Evolutionary conservation across 768 basidiomycete species (phyloP).

Genomic region (Mycena albidolilacea): DNA sequence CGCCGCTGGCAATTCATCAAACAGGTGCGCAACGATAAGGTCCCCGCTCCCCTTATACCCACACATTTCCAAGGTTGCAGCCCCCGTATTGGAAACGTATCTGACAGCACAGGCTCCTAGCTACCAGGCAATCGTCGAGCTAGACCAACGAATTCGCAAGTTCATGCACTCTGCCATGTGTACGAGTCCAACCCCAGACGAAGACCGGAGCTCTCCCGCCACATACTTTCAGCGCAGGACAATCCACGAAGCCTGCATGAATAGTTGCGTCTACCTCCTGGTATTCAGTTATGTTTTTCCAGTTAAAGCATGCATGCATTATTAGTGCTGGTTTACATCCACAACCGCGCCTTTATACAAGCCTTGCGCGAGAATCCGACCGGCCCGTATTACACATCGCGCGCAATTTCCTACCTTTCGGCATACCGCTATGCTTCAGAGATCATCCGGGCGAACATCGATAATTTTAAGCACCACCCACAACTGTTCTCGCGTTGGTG

Average conservation of each 20-base stretch:
- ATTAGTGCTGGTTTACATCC: slow-evolving; percentile 28
- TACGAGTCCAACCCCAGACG: not conserved
- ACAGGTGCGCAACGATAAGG: not conserved
- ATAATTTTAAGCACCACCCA: slow-evolving; percentile 5
- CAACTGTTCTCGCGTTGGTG: slow-evolving; percentile 24
- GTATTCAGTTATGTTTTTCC: too few species aligned
- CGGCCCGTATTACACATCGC: slow-evolving; percentile 15
- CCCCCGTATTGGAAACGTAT: slow-evolving; percentile 14
- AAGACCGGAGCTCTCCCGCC: slow-evolving; percentile 1
- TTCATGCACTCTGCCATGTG: slow-evolving; percentile 20
- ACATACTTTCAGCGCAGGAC: slow-evolving; percentile 3
- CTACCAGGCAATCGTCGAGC: slow-evolving; percentile 16
- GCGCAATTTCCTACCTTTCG: slow-evolving; percentile 18
- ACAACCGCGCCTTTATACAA: slow-evolving; percentile 10
- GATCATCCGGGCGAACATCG: slow-evolving; percentile 4
- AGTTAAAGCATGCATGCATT: not conserved
- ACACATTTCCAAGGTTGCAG: slow-evolving; percentile 9
- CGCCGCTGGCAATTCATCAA: slow-evolving; percentile 28
- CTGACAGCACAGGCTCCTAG: not conserved
- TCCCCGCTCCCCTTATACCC: not conserved
- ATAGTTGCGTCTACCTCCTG: not conserved
- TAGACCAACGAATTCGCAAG: slow-evolving; percentile 27
- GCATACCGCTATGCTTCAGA: slow-evolving; percentile 13
- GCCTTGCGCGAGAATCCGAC: slow-evolving; percentile 22
- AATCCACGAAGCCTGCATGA: slow-evolving; percentile 11